Percentiles rank a stretch among this genome's conserved stretches.
Evolutionary conservation across 495 filamentous ascomycete species (phyloP).

Genomic region (Emericellopsis terricola): DNA sequence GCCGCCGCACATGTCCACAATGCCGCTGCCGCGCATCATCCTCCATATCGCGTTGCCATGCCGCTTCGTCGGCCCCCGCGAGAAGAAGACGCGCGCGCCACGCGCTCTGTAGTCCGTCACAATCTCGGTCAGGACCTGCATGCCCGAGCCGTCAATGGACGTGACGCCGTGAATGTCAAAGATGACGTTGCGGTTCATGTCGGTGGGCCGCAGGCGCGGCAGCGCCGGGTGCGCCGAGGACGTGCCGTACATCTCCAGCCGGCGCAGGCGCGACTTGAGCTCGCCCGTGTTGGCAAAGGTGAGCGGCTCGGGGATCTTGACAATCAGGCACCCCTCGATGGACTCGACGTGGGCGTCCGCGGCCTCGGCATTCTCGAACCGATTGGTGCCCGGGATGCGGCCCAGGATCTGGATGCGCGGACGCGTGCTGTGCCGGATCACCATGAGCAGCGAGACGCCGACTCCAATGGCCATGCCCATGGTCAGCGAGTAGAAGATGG

Average conservation of each 20-base stretch:
- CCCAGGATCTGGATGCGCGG: conserved; percentile 96
- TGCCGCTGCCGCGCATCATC: conserved; percentile 62
- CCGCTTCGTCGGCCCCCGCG: conserved; percentile 40
- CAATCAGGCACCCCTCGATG: conserved; percentile 79
- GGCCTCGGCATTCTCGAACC: conserved; percentile 80
- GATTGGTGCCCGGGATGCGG: conserved; percentile 60
- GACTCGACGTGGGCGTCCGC: conserved; percentile 64
- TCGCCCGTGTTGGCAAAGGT: conserved; percentile 97
- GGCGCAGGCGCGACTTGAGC: conserved; percentile 61
- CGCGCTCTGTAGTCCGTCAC: conserved; percentile 54
- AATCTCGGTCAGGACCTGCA: conserved; percentile 82
- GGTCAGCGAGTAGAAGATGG: conserved; percentile 80
- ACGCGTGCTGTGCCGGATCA: conserved; percentile 76
- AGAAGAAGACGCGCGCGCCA: conserved; percentile 77
- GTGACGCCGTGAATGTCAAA: conserved; percentile 96
- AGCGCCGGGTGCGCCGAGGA: conserved; percentile 70
- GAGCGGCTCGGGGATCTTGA: conserved; percentile 91
- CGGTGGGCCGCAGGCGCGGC: conserved; percentile 49
- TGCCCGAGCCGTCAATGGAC: conserved; percentile 76
- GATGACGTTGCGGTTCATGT: conserved; percentile 75
- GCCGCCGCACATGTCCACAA: conserved; percentile 63
- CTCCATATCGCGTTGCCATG: conserved; percentile 43
- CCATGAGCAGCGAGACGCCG: conserved; percentile 69
- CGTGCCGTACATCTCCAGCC: conserved; percentile 79
- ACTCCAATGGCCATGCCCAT: conserved; percentile 81